phyloP scores from a whole-genome alignment of 2,329 filamentous ascomycete species.

The Fusarium sp. region DNA sequence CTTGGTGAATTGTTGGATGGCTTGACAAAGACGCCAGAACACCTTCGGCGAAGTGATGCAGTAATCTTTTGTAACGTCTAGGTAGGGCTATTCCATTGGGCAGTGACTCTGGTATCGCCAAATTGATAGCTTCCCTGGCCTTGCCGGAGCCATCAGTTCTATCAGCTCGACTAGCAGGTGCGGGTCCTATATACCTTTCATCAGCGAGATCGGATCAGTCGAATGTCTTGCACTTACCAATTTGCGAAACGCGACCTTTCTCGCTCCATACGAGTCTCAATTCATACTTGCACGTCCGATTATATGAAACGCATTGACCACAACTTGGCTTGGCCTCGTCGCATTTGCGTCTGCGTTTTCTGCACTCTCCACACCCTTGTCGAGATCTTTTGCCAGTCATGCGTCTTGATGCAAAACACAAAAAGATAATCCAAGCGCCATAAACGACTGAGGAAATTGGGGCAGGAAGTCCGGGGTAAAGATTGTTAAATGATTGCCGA shows the following conservation, averaged over 20 bases:
- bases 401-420: neutral
- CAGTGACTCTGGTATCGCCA: slow-evolving; percentile 29
- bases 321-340: slow-evolving; percentile 47
- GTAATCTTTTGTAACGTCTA: slow-evolving; percentile 37
- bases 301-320: slow-evolving; percentile 35
- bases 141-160: neutral
- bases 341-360: slow-evolving; percentile 47
- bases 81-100: slow-evolving; percentile 45
- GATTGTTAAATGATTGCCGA: neutral
- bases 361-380: slow-evolving; percentile 48
- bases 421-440: neutral
- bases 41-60: slow-evolving; percentile 45
- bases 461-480: neutral
- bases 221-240: neutral
- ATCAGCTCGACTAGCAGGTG: no score
- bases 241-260: neutral
- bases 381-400: slow-evolving; percentile 47
- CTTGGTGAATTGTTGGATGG: slow-evolving; percentile 46
- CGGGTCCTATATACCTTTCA: fast-evolving
- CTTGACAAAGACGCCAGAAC: slow-evolving; percentile 46
- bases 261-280: slow-evolving; percentile 45
- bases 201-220: fast-evolving
- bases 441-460: neutral
- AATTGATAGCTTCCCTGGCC: neutral
- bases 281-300: slow-evolving; percentile 41